Percentiles rank a stretch among this genome's conserved stretches.
Evolutionary conservation across 495 filamentous ascomycete genomes (phyloP).

Genomic region (Parmelia sp.): DNA sequence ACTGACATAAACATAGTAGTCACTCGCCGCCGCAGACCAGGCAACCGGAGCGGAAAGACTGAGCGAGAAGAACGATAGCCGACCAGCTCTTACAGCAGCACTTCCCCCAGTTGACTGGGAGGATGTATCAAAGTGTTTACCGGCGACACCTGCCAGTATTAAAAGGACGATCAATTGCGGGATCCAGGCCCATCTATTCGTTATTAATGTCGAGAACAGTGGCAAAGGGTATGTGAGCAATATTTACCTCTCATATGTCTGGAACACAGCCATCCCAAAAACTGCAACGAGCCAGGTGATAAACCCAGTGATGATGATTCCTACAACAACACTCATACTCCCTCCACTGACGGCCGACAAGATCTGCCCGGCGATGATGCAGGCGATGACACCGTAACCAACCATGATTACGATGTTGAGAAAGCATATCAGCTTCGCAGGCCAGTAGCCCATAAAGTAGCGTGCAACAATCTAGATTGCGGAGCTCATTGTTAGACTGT

Average conservation of each 20-base stretch:
- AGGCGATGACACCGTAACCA: slow-evolving; percentile 60
- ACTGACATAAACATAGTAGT: slow-evolving; percentile 49
- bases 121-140: slow-evolving; percentile 56
- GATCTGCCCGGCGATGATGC: slow-evolving; percentile 48
- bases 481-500: neutral
- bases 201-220: slow-evolving; percentile 10
- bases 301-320: slow-evolving; percentile 60
- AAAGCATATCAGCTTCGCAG: slow-evolving; percentile 58
- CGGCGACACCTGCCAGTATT: slow-evolving; percentile 62
- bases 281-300: slow-evolving; percentile 59
- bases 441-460: slow-evolving; percentile 75
- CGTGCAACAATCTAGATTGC: slow-evolving; percentile 53
- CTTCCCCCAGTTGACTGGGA: slow-evolving; percentile 35
- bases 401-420: slow-evolving; percentile 66
- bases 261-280: slow-evolving; percentile 70
- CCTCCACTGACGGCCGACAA: slow-evolving; percentile 53
- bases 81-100: slow-evolving; percentile 47
- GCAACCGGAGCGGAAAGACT: slow-evolving; percentile 50
- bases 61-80: slow-evolving; percentile 60
- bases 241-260: slow-evolving; percentile 57
- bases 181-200: slow-evolving; percentile 56
- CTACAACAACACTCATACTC: slow-evolving; percentile 56
- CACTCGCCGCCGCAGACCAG: slow-evolving; percentile 47
- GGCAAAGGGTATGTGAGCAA: slow-evolving; percentile 5
- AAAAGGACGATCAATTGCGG: slow-evolving; percentile 60